Evolutionary conservation across 257 asterid species (phyloP), one percentile per base, ranked within the genome.

Genomic region (Solanum acaule): DNA sequence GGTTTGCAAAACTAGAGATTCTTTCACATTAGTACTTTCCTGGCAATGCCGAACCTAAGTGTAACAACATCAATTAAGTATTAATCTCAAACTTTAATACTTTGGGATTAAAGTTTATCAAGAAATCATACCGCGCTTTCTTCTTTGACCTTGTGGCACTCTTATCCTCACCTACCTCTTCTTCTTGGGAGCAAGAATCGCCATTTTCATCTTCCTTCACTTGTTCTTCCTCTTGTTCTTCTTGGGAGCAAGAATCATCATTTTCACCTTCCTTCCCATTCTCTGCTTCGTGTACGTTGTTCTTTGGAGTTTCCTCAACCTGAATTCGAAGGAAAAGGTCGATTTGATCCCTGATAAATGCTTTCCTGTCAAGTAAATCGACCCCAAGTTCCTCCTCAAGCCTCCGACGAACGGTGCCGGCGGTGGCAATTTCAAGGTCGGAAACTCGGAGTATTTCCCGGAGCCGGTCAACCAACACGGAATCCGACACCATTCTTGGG

Each of bases 351-450:
- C 89, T 89, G 33, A 93, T 91, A 72, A 93, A 90, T 14, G 38
- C 82, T 67, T 86, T 91, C 15, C 88, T 84, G 33, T 87, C 93
- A 59, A 59, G 83, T 89, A 93, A 90, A 89, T 87, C 83, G 7
- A 91, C 87, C 65, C 92, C 90, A 37, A 90, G 90, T 87, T 91
- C 93, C 84, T 84, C 91, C 88, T 91, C 94, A 33, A 93, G 91
- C 52, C 83, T 90, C 88, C 93, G 90, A 86, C 94, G 93, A 71
- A 93, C 86, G 67, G 88, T 83, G 34, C 84, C 90, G 52, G 91
- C 90, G 8, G 94, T 89, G 79, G 93, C 88, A 78, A 90, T 91
- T 40, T 88, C 86, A 8, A 90, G 91, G 92, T 93, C 93, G 86
- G 91, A 90, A 78, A 67, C 71, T 52, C 76, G 70, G 11, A 93